phyloP scores from a whole-genome alignment of 345 rosid genomes.

The Eucalyptus brandiana region DNA sequence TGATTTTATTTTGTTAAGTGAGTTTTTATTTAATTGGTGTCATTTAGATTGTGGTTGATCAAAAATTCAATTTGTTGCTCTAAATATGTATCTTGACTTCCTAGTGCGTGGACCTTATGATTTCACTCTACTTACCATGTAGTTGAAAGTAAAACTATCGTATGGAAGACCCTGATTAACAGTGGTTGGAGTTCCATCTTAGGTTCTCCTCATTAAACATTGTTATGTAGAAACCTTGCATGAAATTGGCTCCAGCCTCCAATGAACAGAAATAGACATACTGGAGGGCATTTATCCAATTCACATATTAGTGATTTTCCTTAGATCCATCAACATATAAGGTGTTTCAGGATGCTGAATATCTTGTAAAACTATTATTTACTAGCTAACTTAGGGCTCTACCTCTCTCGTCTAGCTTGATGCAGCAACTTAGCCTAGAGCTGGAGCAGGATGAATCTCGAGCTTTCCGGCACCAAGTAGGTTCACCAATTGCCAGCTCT shows the following conservation, averaged over 20 bases:
- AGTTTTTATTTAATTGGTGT: background rate
- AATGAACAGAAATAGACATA: background rate
- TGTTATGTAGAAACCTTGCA: background rate
- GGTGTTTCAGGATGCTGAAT: background rate
- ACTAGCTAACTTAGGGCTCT: background rate
- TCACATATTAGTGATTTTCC: background rate
- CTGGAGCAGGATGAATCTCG: constrained; percentile 65
- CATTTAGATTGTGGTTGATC: background rate
- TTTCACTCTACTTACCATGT: background rate
- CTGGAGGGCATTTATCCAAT: background rate
- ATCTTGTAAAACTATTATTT: background rate
- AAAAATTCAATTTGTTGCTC: background rate
- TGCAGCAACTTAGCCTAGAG: constrained; percentile 66
- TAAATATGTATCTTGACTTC: background rate
- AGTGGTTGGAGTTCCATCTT: background rate
- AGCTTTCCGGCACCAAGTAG: constrained; percentile 56
- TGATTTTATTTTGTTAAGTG: background rate
- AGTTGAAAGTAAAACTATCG: background rate
- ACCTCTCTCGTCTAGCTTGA: constrained; percentile 33
- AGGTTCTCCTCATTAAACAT: background rate
- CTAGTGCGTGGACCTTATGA: background rate
- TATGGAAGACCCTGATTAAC: background rate
- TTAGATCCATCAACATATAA: background rate
- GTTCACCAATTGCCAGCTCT: constrained; percentile 65
- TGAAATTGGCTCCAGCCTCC: background rate